phyloP scores from a whole-genome alignment of 2,329 filamentous ascomycete genomes.

The Reticulascus tulasneorum region DNA sequence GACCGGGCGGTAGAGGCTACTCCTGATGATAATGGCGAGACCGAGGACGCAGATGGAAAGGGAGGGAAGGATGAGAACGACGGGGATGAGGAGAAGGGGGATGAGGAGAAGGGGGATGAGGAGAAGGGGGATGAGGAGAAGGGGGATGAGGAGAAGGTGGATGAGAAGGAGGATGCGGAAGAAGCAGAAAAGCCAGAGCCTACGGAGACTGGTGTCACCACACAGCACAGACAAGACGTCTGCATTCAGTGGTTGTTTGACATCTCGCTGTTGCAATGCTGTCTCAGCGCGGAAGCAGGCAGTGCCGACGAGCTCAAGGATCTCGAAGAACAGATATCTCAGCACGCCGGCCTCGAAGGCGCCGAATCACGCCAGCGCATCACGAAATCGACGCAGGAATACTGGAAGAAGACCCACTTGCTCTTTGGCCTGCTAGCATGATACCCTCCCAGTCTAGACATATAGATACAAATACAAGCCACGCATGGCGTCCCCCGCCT shows the following conservation, averaged over 20 bases:
- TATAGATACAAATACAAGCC: constrained; percentile 4
- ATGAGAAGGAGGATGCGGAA: constrained; percentile 4
- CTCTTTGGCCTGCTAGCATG: constrained; percentile 72
- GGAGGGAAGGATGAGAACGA: constrained; percentile 9
- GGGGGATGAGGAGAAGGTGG: background rate
- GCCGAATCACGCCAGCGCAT: constrained; percentile 51
- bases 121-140: constrained; percentile 8
- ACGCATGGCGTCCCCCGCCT: background rate
- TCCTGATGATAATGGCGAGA: constrained; percentile 7
- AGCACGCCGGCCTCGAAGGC: constrained; percentile 41
- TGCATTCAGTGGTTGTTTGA: constrained; percentile 61
- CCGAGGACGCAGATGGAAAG: constrained; percentile 8
- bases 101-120: background rate
- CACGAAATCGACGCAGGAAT: constrained; percentile 63
- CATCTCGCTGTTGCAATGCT: constrained; percentile 44
- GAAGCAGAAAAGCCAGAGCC: constrained; percentile 9
- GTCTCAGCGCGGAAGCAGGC: constrained; percentile 30
- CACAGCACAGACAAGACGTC: constrained; percentile 39
- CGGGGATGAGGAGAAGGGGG: constrained; percentile 11
- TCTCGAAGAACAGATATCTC: constrained; percentile 42
- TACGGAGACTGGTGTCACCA: constrained; percentile 1
- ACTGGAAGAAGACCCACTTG: constrained; percentile 78
- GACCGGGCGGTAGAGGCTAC: background rate
- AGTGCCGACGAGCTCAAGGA: constrained; percentile 30
- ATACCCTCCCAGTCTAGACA: constrained; percentile 7